phyloP scores from a whole-genome alignment of 495 filamentous ascomycete genomes.

The Penicillium cosmopolitanum region DNA sequence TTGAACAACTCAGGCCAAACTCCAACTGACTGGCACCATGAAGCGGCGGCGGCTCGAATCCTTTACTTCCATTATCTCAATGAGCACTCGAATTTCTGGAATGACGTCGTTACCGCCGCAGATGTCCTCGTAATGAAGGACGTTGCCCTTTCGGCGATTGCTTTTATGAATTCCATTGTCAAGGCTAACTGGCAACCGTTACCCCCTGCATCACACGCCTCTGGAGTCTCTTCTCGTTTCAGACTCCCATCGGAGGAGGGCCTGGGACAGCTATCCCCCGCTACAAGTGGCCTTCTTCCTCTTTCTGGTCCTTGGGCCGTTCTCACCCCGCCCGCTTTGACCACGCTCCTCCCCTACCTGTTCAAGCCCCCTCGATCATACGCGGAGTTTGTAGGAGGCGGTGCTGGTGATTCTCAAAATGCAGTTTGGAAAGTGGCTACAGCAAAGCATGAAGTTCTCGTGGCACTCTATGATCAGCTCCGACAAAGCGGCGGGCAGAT shows the following conservation, averaged over 20 bases:
- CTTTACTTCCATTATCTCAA: slow-evolving; percentile 61
- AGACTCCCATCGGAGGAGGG: slow-evolving; percentile 47
- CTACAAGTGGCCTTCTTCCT: slow-evolving; percentile 44
- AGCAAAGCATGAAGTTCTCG: slow-evolving; percentile 61
- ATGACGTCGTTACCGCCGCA: slow-evolving; percentile 53
- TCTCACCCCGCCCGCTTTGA: slow-evolving; percentile 54
- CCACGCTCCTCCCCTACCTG: slow-evolving; percentile 59
- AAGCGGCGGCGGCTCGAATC: slow-evolving; percentile 58
- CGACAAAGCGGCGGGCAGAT: slow-evolving; percentile 33
- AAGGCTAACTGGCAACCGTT: slow-evolving; percentile 57
- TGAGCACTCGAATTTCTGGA: slow-evolving; percentile 54
- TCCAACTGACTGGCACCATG: slow-evolving; percentile 44
- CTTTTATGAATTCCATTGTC: slow-evolving; percentile 55
- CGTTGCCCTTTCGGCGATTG: slow-evolving; percentile 57
- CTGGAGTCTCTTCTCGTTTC: slow-evolving; percentile 36
- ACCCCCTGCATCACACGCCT: slow-evolving; percentile 22
- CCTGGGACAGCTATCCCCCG: slow-evolving; percentile 41
- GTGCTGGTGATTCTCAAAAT: slow-evolving; percentile 59
- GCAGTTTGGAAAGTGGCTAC: slow-evolving; percentile 62
- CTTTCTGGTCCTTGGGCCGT: slow-evolving; percentile 53
- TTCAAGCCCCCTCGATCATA: slow-evolving; percentile 62
- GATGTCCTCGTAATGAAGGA: slow-evolving; percentile 64
- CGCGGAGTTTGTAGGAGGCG: slow-evolving; percentile 60
- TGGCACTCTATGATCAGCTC: slow-evolving; percentile 44
- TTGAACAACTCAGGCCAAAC: slow-evolving; percentile 39